Conservation (phyloP, 176 grass and related monocot genomes). For the Oryza longistaminata region DNA sequence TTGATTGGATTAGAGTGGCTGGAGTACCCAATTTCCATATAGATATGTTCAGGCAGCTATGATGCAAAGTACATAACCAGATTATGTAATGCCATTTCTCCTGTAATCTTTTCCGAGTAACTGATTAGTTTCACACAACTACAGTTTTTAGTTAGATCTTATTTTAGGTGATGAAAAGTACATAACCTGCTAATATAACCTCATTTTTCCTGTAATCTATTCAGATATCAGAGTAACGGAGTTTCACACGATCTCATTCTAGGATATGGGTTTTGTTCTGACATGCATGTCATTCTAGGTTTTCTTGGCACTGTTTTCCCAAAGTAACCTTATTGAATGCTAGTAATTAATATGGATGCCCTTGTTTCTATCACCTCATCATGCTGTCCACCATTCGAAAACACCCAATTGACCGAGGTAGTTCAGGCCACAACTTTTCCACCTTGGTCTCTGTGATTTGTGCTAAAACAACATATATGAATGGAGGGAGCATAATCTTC, state of each 20-base stretch:
- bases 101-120: background rate
- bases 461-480: background rate
- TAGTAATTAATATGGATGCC: background rate
- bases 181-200: background rate
- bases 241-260: background rate
- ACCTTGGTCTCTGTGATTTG: background rate
- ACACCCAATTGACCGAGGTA: background rate
- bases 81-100: background rate
- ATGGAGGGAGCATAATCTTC: background rate
- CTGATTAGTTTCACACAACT: no score
- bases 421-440: background rate
- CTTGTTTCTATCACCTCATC: background rate
- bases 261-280: background rate
- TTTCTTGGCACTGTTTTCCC: background rate
- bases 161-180: background rate
- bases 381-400: background rate
- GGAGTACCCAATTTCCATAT: conserved; percentile 15
- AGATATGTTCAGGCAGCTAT: conserved; percentile 22
- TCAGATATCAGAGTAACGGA: background rate
- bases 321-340: background rate
- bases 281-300: background rate
- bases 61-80: background rate
- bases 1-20: conserved; percentile 13
- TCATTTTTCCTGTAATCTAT: background rate
- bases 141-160: no score